These are phyloP conservation scores for Rhizopogon rudus DNA, from an alignment of 768 basidiomycete species.

Conservation along the genomic window DNA sequence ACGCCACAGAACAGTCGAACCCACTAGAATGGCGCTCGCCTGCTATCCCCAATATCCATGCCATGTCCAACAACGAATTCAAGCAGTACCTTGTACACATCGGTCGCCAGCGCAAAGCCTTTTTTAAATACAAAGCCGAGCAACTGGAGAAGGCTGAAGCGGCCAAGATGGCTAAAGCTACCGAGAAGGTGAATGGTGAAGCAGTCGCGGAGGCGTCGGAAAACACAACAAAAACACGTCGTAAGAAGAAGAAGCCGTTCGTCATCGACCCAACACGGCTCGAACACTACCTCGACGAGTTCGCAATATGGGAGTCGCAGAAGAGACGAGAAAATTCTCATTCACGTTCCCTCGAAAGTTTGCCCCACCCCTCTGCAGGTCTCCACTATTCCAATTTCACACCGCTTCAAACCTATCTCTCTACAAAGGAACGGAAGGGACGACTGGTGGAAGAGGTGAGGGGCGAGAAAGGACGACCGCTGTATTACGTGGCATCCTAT, in stretches of 20 bases:
- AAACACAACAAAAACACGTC: background rate
- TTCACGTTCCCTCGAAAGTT: slow-evolving; percentile 45
- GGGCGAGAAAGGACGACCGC: slow-evolving; percentile 6
- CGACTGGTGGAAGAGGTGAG: slow-evolving; percentile 40
- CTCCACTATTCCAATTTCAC: slow-evolving; percentile 56
- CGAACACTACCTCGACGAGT: slow-evolving; percentile 33
- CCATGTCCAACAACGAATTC: slow-evolving; percentile 60
- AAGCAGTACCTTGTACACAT: slow-evolving; percentile 53
- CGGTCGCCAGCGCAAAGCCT: slow-evolving; percentile 50
- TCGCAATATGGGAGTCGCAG: slow-evolving; percentile 24
- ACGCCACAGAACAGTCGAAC: slow-evolving; percentile 11
- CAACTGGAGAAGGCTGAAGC: slow-evolving; percentile 8
- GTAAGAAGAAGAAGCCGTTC: slow-evolving; percentile 1
- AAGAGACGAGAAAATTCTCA: slow-evolving; percentile 13
- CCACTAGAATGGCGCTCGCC: slow-evolving; percentile 16
- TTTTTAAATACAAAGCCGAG: slow-evolving; percentile 41
- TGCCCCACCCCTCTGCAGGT: slow-evolving; percentile 61
- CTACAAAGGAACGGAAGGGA: slow-evolving; percentile 51
- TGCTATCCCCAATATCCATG: slow-evolving; percentile 47
- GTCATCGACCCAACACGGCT: slow-evolving; percentile 18
- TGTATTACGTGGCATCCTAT: slow-evolving; percentile 25
- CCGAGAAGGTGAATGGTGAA: background rate
- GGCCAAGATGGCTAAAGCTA: slow-evolving; percentile 4
- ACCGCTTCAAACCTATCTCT: slow-evolving; percentile 47
- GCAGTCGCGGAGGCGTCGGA: slow-evolving; percentile 12